Percentiles rank a stretch among this genome's conserved stretches.
Conservation (phyloP, 192 early-diverging fungal genomes). For the Gonapodya sp. region DNA sequence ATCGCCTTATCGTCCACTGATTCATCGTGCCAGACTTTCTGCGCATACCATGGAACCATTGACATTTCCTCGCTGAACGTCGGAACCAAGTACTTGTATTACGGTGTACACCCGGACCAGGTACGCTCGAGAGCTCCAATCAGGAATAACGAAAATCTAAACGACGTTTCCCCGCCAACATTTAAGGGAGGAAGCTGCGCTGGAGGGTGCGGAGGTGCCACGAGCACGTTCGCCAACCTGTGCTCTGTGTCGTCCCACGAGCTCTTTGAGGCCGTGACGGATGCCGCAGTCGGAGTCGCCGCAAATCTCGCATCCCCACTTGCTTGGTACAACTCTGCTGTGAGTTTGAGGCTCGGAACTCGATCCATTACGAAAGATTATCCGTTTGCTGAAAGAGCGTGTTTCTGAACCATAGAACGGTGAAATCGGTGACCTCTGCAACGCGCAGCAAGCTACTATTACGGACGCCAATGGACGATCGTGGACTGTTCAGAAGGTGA, state of each 20-base stretch:
- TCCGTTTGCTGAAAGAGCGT: background rate
- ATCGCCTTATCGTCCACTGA: background rate
- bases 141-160: background rate
- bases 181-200: slow-evolving; percentile 16
- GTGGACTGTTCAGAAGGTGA: slow-evolving; percentile 24
- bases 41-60: slow-evolving; percentile 26
- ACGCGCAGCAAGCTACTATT: slow-evolving; percentile 18
- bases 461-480: slow-evolving; percentile 16
- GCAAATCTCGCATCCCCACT: slow-evolving; percentile 15
- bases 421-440: slow-evolving; percentile 26
- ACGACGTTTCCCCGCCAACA: background rate
- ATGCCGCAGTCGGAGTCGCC: slow-evolving; percentile 19
- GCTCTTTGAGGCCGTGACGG: slow-evolving; percentile 23
- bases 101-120: slow-evolving; percentile 28
- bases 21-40: slow-evolving; percentile 14
- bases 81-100: slow-evolving; percentile 11
- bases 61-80: slow-evolving; percentile 12
- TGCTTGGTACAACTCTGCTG: slow-evolving; percentile 21
- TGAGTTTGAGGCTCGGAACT: too few species aligned
- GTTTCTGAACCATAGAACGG: slow-evolving; percentile 2
- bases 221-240: slow-evolving; percentile 20
- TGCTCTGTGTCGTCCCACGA: slow-evolving; percentile 27
- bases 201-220: slow-evolving; percentile 14
- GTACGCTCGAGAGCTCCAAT: background rate
- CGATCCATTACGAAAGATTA: background rate